Base-by-base conservation (phyloP, 306 rosid genomes). In the Cercis canadensis region DNA sequence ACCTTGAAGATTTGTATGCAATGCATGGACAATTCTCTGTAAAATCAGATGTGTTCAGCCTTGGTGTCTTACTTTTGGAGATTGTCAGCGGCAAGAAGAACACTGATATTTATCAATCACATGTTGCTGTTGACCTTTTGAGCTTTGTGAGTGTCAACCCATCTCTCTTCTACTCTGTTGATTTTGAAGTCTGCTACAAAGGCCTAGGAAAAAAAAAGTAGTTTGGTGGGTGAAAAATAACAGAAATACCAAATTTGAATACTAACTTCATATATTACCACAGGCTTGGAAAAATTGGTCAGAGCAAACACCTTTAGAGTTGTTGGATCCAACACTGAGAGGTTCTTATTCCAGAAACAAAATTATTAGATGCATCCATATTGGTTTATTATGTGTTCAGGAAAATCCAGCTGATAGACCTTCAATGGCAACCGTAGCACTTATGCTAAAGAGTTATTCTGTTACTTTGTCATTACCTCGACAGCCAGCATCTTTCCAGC, bases 201-300 rank as follows among this genome's bases (percentile, higher is more conserved):
- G n/a, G n/a, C n/a, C n/a, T n/a, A n/a, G n/a, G n/a, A n/a, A n/a
- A n/a, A n/a, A n/a, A n/a, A n/a, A n/a, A 24, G 29, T 24, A 7
- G 29, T 40, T 16, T 32, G 12, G 21, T 41, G 58, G 52, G 11
- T 29, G 34, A 58, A 51, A 47, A 51, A n/a, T 12, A 55, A 50
- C 29, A 53, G 54, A 37, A 61, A 36, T 78, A 24, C 14, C 47
- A 36, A 37, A 8, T 11, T 29, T 36, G 47, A 49, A 32, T 14
- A 32, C 50, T 77, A 16, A 46, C 46, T 37, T 13, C 32, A 39
- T 65, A 19, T 66, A 40, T 57, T 40, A n/a, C n/a, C 45, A 32
- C 73, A 84, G 87, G 87, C 85, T 4, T 84, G 87, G 87, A 64
- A 74, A 41, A 74, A 58, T 14, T 85, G 89, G 89, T 57, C 62